phyloP scores from a whole-genome alignment of 2,329 filamentous ascomycete genomes.

The Colletotrichum camelliae region DNA sequence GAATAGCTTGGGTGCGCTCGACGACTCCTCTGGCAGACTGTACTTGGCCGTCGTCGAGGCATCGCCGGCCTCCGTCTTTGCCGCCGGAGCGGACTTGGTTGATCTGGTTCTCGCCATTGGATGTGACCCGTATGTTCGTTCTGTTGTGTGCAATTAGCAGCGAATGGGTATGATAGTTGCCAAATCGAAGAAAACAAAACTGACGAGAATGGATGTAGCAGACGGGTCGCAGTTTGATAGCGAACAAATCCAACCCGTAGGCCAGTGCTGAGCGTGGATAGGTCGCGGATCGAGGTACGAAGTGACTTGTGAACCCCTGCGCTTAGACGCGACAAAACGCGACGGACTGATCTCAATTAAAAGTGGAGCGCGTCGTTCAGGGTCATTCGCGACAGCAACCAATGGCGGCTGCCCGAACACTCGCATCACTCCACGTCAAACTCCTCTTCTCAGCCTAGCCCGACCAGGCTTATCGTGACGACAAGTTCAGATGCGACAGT shows the following conservation, averaged over 20 bases:
- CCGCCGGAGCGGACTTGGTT: conserved; percentile 35
- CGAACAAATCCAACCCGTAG: neutral
- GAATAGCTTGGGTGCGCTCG: conserved; percentile 60
- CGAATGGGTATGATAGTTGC: neutral
- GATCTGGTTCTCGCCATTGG: conserved; percentile 58
- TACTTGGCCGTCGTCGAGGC: conserved; percentile 40
- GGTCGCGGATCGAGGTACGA: neutral
- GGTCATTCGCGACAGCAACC: conserved; percentile 3
- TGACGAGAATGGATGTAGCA: neutral
- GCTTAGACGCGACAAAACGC: neutral
- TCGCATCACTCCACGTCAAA: conserved; percentile 9
- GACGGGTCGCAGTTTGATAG: neutral
- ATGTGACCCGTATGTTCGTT: neutral
- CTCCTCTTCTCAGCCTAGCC: conserved; percentile 19
- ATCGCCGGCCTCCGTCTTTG: conserved; percentile 34
- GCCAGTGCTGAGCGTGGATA: neutral
- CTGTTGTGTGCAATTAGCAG: neutral
- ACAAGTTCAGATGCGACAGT: conserved; percentile 15
- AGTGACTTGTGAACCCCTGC: neutral
- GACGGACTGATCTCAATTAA: conserved; percentile 11
- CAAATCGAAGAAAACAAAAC: neutral
- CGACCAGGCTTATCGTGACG: conserved; percentile 18
- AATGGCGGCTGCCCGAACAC: neutral
- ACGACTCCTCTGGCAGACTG: conserved; percentile 41
- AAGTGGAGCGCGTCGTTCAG: conserved; percentile 3